Percentiles rank a stretch among this genome's conserved stretches.
phyloP scores from a whole-genome alignment of 768 basidiomycete genomes.

The Lactifluus subvellereus region DNA sequence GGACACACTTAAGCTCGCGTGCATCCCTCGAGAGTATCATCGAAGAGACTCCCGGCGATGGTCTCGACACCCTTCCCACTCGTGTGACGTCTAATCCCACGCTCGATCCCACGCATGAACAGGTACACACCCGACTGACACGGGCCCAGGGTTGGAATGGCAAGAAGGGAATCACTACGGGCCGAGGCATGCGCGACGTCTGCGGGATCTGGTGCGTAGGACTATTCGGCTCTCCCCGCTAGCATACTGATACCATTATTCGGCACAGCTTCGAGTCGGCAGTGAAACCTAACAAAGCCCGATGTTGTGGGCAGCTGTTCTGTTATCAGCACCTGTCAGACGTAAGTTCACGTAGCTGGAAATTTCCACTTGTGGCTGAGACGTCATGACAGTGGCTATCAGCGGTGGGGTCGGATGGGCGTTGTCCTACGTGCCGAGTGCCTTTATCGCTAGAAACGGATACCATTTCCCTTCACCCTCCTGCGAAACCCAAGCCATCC shows the following conservation, averaged over 20 bases:
- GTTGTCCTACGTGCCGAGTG: constrained; percentile 25
- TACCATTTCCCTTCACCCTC: constrained; percentile 23
- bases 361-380: neutral
- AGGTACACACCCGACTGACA: neutral
- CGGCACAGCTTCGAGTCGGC: constrained; percentile 23
- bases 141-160: constrained; percentile 20
- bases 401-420: constrained; percentile 20
- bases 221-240: neutral
- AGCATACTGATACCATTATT: constrained; percentile 5
- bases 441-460: constrained; percentile 21
- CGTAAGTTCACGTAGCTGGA: constrained; percentile 8
- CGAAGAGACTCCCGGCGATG: constrained; percentile 12
- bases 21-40: constrained; percentile 24
- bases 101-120: constrained; percentile 1
- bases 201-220: constrained; percentile 25
- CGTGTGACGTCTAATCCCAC: neutral
- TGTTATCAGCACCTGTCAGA: constrained; percentile 25
- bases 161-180: constrained; percentile 17
- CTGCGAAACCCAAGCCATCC: constrained; percentile 3
- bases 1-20: constrained; percentile 14
- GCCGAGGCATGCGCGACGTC: constrained; percentile 19
- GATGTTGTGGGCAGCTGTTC: constrained; percentile 25
- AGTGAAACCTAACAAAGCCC: constrained; percentile 23
- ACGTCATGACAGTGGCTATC: constrained; percentile 19
- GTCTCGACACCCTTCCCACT: neutral